Conservation (phyloP, 208 protist genomes). For the Naegleria gruberi region DNA sequence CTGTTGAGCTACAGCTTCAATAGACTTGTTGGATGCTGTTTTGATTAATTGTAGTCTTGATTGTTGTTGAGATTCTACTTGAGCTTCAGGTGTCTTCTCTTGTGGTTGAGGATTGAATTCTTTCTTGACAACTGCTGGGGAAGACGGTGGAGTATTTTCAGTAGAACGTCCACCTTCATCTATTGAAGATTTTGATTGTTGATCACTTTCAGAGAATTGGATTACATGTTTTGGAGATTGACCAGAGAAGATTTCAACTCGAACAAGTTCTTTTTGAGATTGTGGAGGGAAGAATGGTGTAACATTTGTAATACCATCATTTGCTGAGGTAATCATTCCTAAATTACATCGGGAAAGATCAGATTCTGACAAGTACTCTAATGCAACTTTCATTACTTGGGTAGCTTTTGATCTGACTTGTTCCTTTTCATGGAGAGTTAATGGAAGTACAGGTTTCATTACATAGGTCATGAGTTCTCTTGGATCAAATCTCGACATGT, state of each 20-base stretch:
- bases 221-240: neutral
- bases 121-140: neutral
- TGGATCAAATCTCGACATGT: constrained; percentile 6
- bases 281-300: neutral
- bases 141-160: neutral
- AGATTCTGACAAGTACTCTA: neutral
- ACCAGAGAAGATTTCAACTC: neutral
- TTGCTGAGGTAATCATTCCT: neutral
- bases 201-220: neutral
- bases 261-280: neutral
- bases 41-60: too few species aligned
- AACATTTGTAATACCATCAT: neutral
- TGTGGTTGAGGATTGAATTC: neutral
- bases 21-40: neutral
- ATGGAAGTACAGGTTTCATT: neutral
- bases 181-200: neutral
- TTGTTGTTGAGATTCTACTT: neutral
- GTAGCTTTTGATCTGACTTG: neutral
- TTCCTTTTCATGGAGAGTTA: neutral
- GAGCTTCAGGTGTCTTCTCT: neutral
- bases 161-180: neutral
- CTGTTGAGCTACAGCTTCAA: too few species aligned
- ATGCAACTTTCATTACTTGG: neutral
- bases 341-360: neutral
- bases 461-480: constrained; percentile 2